These are phyloP conservation scores for Euphorbia schlechtendalii DNA, from an alignment of 441 rosid genomes.

Conservation along the genomic window DNA sequence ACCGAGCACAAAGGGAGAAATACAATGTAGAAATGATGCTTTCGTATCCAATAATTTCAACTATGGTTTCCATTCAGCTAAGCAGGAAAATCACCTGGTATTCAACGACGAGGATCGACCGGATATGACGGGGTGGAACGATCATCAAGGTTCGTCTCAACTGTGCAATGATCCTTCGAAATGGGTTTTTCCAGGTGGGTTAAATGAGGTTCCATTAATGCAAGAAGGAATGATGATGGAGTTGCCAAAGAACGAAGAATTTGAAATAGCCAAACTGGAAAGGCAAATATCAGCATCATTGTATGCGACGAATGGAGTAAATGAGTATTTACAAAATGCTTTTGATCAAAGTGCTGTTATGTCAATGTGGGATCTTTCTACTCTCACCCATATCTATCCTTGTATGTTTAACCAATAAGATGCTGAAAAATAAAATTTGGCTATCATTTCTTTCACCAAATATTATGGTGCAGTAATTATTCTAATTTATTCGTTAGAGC, in stretches of 20 bases:
- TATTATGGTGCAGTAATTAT: too few species aligned
- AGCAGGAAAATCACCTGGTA: constrained; percentile 17
- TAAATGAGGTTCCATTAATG: constrained; percentile 33
- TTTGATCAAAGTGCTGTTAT: constrained; percentile 37
- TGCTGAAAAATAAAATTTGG: too few species aligned
- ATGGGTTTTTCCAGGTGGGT: constrained; percentile 38
- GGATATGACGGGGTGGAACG: constrained; percentile 35
- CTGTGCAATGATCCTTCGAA: constrained; percentile 21
- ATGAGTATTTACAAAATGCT: neutral
- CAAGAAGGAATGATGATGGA: constrained; percentile 30
- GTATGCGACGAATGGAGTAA: constrained; percentile 42
- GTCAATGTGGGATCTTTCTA: constrained; percentile 55
- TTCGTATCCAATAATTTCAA: neutral
- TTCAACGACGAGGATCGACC: constrained; percentile 43
- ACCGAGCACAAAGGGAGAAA: constrained; percentile 18
- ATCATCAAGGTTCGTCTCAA: constrained; percentile 12
- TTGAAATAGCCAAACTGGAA: too few species aligned
- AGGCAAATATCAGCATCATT: constrained; percentile 47
- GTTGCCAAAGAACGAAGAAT: constrained; percentile 19
- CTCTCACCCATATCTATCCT: constrained; percentile 41
- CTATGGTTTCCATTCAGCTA: neutral
- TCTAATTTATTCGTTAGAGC: too few species aligned
- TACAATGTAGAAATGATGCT: neutral
- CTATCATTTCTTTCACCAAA: too few species aligned
- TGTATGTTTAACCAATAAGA: too few species aligned